Base-by-base conservation (phyloP, 345 rosid genomes). In the Psidium friedrichsthalianum region DNA sequence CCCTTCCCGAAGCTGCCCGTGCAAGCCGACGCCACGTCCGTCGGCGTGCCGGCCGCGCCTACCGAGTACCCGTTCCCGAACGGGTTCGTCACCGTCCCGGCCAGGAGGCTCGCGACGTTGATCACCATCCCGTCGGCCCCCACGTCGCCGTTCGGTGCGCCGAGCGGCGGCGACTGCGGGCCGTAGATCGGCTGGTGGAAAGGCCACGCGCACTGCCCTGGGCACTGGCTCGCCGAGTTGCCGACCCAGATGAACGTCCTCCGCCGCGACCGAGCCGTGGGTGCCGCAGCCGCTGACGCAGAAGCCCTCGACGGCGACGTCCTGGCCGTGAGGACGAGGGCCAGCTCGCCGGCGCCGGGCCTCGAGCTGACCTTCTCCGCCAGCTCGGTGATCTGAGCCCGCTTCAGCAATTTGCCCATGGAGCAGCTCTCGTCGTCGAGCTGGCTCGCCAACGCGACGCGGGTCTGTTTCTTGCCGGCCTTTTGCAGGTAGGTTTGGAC, bases 181-280 rank as follows among this genome's bases (percentile, higher is more conserved):
- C 92, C 92, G 86, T 88, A 90, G 51, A 87, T 92, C 40, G 94
- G 94, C 56, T 88, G 91, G 88, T 90, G 90, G 86, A 90, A 90
- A 21, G 93, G 91, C 92, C 93, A 89, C 1, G 90, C 90, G 82
- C 93, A 91, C 85, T 89, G 89, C 6, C 92, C 91, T 5, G 94
- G 94, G 83, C 92, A 92, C 85, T 92, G 93, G 10, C 49, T 86
- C 86, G 18, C 87, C 3, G 93, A 90, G 87, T 90, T 84, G 10
- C 92, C 90, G 3, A 91, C 94, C 93, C 90, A 88, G 24, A 91
- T 84, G 36, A 87, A 89, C 5, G 90, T 87, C 53, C 85, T 64
- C 82, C 84, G 27, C 15, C 74, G n/a, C 42, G 74, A 2, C 82
- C 25, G 89, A 87, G 82, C 90, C 89, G 81, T 92, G 93, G 74